Percentiles rank a stretch among this genome's conserved stretches.
Conservation (phyloP, 345 rosid genomes). For the Gossypium sturtianum region DNA sequence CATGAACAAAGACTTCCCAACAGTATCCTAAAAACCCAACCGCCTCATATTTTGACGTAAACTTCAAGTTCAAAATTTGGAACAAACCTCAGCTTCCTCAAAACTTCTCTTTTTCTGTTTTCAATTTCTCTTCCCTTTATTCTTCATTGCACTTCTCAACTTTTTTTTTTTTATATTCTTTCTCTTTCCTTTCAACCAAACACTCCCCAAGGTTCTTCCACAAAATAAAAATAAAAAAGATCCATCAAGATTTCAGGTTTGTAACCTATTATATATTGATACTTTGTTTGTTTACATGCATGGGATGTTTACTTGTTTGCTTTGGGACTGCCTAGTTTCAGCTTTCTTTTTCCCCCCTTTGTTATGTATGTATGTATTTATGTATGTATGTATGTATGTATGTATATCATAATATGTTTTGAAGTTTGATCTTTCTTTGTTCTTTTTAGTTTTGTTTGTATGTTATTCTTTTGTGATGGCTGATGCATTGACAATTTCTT, state of each 20-base stretch:
- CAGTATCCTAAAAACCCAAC: neutral
- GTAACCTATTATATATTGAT: neutral
- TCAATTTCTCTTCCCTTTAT: neutral
- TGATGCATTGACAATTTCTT: neutral
- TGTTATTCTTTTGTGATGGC: neutral
- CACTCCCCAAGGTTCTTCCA: neutral
- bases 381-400: no score
- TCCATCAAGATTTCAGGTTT: neutral
- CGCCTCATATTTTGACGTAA: slow-evolving; percentile 8
- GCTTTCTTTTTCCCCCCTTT: neutral
- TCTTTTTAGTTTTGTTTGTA: neutral
- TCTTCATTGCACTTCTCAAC: slow-evolving; percentile 4
- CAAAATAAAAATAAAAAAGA: neutral
- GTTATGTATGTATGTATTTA: neutral
- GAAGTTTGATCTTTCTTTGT: neutral
- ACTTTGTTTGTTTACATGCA: neutral
- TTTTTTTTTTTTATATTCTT: neutral
- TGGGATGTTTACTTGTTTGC: neutral
- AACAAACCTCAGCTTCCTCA: neutral
- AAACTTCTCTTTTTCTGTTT: neutral
- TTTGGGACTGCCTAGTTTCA: neutral
- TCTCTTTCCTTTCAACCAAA: neutral
- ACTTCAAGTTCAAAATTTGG: slow-evolving; percentile 9
- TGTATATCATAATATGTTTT: neutral
- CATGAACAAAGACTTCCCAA: neutral